A percentile compares a stretch with the other conserved stretches of the same genome.
These are phyloP conservation scores for Pseudodiploospora longispora DNA, from an alignment of 2,329 filamentous ascomycete species.

Conservation along the genomic window DNA sequence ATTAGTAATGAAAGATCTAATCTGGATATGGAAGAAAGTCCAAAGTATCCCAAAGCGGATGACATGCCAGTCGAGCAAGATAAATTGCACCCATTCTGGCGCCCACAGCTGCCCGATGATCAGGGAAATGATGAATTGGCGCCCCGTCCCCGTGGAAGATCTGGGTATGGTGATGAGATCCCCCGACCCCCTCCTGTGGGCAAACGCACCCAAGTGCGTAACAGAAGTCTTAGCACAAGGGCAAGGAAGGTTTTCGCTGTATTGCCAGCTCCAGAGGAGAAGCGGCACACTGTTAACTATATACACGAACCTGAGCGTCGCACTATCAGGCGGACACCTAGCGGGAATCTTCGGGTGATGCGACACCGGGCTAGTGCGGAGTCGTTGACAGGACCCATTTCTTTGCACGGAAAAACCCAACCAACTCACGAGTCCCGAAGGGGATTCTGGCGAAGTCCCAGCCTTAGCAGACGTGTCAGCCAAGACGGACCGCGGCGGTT, in stretches of 20 bases:
- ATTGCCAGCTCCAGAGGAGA: slow-evolving; percentile 40
- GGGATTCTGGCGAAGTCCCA: slow-evolving; percentile 25
- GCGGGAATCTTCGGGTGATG: slow-evolving; percentile 53
- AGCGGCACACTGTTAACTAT: slow-evolving; percentile 22
- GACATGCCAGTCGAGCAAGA: slow-evolving; percentile 42
- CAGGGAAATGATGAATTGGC: slow-evolving; percentile 23
- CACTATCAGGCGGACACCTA: slow-evolving; percentile 50
- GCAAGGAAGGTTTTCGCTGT: slow-evolving; percentile 55
- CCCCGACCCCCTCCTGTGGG: slow-evolving; percentile 42
- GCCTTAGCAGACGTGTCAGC: slow-evolving; percentile 16
- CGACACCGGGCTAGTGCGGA: slow-evolving; percentile 42
- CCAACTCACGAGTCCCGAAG: slow-evolving; percentile 19
- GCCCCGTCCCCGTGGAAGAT: not conserved
- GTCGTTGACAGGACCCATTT: slow-evolving; percentile 24
- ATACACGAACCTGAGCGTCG: slow-evolving; percentile 40
- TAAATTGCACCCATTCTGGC: slow-evolving; percentile 54
- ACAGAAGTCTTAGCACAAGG: slow-evolving; percentile 42
- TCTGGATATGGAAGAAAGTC: slow-evolving; percentile 18
- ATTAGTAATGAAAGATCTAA: slow-evolving; percentile 18
- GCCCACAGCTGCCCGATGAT: slow-evolving; percentile 38
- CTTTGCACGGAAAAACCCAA: slow-evolving; percentile 25
- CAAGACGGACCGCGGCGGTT: slow-evolving; percentile 23
- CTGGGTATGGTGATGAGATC: slow-evolving; percentile 26
- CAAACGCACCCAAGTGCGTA: slow-evolving; percentile 37
- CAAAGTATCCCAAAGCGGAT: slow-evolving; percentile 33